These are phyloP conservation scores for Astrephomene gubernaculifera DNA, from an alignment of 139 green algal genomes.

Conservation along the genomic window DNA sequence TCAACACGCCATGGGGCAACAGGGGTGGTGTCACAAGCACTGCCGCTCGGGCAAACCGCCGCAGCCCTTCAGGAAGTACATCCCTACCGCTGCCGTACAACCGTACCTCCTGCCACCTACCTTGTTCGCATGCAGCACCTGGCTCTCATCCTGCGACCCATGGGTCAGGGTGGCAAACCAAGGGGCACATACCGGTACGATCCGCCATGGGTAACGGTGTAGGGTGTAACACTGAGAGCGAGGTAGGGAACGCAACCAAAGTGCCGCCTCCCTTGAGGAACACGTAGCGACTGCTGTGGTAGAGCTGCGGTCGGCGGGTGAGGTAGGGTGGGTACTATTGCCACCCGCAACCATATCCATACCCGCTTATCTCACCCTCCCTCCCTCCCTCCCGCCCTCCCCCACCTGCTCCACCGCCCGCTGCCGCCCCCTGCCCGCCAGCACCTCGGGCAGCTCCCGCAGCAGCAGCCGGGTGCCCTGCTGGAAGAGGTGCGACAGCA, in stretches of 20 bases:
- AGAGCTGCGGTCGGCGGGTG: too few relatives aligned
- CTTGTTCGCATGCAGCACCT: conserved; percentile 85
- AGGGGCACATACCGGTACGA: too few relatives aligned
- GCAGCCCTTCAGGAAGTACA: background rate
- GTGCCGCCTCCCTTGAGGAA: too few relatives aligned
- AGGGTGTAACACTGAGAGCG: too few relatives aligned
- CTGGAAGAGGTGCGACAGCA: conserved; percentile 84
- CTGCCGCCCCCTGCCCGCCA: conserved; percentile 59
- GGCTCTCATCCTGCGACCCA: conserved; percentile 61
- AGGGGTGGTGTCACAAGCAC: background rate
- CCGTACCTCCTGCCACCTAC: conserved; percentile 2
- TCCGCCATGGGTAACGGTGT: too few relatives aligned
- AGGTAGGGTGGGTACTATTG: too few relatives aligned
- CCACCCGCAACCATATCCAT: too few relatives aligned
- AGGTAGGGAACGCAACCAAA: too few relatives aligned
- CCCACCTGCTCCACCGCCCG: conserved; percentile 63
- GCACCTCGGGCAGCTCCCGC: conserved; percentile 72
- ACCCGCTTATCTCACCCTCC: too few relatives aligned
- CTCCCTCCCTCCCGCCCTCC: background rate
- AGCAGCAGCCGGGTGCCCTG: conserved; percentile 81
- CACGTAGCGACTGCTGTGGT: background rate
- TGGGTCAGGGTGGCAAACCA: too few relatives aligned
- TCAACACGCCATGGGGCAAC: background rate
- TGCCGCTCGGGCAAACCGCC: background rate
- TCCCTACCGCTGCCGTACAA: background rate